A percentile compares a stretch with the other conserved stretches of the same genome.
These are phyloP conservation scores for Sideroxylon spinosum DNA, from an alignment of 179 eudicot genomes.

Conservation along the genomic window DNA sequence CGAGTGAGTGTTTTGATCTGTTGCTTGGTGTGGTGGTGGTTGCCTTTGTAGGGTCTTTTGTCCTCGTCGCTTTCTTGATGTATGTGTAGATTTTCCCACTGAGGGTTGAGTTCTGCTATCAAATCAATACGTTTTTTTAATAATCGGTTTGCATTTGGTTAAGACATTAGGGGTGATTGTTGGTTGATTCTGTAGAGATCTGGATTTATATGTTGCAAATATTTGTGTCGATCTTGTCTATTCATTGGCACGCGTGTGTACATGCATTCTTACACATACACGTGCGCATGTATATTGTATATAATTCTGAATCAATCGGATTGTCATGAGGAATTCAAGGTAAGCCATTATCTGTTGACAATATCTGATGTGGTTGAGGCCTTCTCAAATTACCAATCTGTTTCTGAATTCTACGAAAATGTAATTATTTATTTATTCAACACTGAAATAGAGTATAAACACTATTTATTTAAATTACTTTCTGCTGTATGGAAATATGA, in stretches of 20 bases:
- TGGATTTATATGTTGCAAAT: constrained; percentile 11
- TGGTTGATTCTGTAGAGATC: constrained; percentile 10
- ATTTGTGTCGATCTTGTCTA: neutral
- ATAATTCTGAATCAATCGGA: neutral
- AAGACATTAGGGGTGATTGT: neutral
- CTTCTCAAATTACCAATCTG: neutral
- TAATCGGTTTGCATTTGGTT: neutral
- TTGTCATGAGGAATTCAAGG: neutral
- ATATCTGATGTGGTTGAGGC: neutral
- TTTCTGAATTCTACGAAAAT: neutral
- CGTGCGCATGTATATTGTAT: neutral
- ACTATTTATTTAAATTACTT: neutral
- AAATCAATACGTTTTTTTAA: neutral
- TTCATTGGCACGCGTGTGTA: neutral
- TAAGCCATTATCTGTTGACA: neutral
- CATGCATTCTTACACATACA: neutral
- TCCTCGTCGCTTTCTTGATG: neutral
- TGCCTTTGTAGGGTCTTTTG: neutral
- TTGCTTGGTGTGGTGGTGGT: too few relatives aligned
- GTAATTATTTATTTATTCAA: neutral
- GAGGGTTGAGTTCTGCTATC: neutral
- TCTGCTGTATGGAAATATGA: neutral
- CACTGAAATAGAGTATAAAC: neutral
- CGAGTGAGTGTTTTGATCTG: too few relatives aligned
- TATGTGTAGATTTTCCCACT: neutral